Conservation (phyloP, 2,329 filamentous ascomycete species). For the Aspergillus proliferans region DNA sequence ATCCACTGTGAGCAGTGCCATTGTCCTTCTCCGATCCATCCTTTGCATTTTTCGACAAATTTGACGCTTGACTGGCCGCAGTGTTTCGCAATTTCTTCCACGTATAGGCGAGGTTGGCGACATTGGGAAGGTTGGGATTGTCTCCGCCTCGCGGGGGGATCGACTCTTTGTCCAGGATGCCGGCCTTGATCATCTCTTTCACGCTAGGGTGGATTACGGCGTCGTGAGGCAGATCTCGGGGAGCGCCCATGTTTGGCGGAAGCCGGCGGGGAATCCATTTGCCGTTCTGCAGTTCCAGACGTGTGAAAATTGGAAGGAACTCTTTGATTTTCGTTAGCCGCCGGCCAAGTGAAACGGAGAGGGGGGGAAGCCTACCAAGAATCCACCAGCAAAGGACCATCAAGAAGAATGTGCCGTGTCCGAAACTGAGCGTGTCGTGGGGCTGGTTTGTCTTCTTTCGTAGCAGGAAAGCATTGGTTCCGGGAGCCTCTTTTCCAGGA, state of each 20-base stretch:
- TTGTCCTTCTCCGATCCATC: neutral
- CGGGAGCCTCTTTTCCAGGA: conserved; percentile 10
- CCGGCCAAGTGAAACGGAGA: neutral
- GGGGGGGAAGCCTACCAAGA: conserved; percentile 15
- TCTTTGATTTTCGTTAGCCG: conserved; percentile 14
- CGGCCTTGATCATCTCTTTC: conserved; percentile 18
- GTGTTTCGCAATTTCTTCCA: neutral
- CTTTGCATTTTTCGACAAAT: neutral
- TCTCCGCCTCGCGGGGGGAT: conserved; percentile 16
- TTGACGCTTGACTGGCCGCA: neutral
- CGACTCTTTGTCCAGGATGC: conserved; percentile 10
- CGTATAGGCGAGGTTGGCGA: neutral
- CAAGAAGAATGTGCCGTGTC: conserved; percentile 19
- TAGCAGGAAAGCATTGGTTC: neutral
- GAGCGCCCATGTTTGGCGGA: conserved; percentile 30
- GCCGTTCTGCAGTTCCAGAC: conserved; percentile 29
- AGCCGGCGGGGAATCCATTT: conserved; percentile 30
- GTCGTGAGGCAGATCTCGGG: conserved; percentile 26
- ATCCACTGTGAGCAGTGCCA: neutral
- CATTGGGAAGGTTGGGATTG: conserved; percentile 8
- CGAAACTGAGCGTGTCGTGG: conserved; percentile 30
- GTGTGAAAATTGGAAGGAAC: conserved; percentile 30
- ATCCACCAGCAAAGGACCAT: conserved; percentile 31
- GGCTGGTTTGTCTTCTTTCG: conserved; percentile 12
- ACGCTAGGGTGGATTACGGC: conserved; percentile 27